Evolutionary conservation across 768 basidiomycete species (phyloP), one percentile per base, ranked within the genome.

Genomic region (Hemileccinum rubropunctum): DNA sequence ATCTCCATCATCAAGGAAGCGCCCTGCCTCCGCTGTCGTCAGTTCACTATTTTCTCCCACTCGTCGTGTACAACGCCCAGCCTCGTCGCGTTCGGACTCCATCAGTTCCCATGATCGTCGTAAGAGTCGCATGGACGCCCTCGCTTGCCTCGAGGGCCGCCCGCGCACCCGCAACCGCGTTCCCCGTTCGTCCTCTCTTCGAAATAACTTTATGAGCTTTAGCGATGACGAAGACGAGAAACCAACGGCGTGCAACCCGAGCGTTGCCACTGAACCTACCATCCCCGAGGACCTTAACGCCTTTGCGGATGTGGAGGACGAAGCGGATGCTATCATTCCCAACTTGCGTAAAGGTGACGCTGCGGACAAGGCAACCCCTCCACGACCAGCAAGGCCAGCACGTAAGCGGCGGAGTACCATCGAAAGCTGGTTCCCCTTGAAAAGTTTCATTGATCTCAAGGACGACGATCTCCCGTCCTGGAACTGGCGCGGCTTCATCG

Each of bases 401-500:
- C 62, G 60, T 47, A 73, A 58, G 41, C 66, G 75, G 18, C 63
- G 73, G 45, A 64, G 71, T 39, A 82, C 82, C 14, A 45, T 76
- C 36, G 73, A 76, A 38, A 70, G 71, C 27, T 78, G 80, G 75
- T 76, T 83, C 52, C 77, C 79, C 0, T 69, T 84, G 40, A 75
- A 75, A 53, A 83, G 82, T 56, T 86, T 86, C 65, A 84, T 86
- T 48, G 83, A 86, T 59, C 67, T 86, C 43, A 74, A 73, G 48
- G 79, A 80, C 32, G 76, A 78, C 21, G 69, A 75, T 26, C 51
- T 59, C n/a, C 62, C 71, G 20, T 66, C 70, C 4, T 78, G 80
- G 70, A 73, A 73, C 46, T 85, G 82, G 83, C 71, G 81, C 55
- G 82, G 81, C 65, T 80, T 85, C 61, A 78, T 86, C 58, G 78